A percentile compares a stretch with the other conserved stretches of the same genome.
Conservation (phyloP, 257 asterid species). For the Dorcoceras hygrometricum region DNA sequence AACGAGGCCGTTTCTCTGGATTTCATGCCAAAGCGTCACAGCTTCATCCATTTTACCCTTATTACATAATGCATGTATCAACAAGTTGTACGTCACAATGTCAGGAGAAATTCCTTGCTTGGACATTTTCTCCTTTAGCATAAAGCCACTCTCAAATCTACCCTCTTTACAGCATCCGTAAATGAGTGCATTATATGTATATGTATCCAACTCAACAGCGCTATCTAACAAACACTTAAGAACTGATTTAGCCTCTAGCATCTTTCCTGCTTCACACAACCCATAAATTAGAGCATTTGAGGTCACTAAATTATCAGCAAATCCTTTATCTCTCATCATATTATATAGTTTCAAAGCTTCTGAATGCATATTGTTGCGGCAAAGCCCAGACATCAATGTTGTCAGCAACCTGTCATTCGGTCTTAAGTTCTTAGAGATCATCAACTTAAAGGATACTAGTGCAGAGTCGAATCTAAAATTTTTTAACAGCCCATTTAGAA, state of each 20-base stretch:
- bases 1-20: conserved; percentile 47
- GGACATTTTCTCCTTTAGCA: conserved; percentile 69
- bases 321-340: conserved; percentile 49
- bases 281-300: conserved; percentile 79
- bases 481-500: conserved; percentile 48
- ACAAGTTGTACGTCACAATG: conserved; percentile 51
- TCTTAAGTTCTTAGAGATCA: conserved; percentile 52
- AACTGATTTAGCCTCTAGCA: conserved; percentile 50
- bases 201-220: conserved; percentile 47
- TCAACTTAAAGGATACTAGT: conserved; percentile 41
- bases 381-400: conserved; percentile 61
- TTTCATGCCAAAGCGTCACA: conserved; percentile 70
- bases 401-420: conserved; percentile 70
- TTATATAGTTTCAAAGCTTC: conserved; percentile 63
- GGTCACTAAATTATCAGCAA: conserved; percentile 55
- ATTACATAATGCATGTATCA: conserved; percentile 47
- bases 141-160: conserved; percentile 53
- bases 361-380: conserved; percentile 57
- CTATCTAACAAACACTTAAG: conserved; percentile 45
- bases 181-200: conserved; percentile 68
- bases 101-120: conserved; percentile 54
- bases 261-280: conserved; percentile 55
- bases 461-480: conserved; percentile 51
- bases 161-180: conserved; percentile 63
- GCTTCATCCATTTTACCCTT: conserved; percentile 71